Base-by-base conservation (phyloP, 2,329 filamentous ascomycete genomes). In the Apiospora saccharicola region DNA sequence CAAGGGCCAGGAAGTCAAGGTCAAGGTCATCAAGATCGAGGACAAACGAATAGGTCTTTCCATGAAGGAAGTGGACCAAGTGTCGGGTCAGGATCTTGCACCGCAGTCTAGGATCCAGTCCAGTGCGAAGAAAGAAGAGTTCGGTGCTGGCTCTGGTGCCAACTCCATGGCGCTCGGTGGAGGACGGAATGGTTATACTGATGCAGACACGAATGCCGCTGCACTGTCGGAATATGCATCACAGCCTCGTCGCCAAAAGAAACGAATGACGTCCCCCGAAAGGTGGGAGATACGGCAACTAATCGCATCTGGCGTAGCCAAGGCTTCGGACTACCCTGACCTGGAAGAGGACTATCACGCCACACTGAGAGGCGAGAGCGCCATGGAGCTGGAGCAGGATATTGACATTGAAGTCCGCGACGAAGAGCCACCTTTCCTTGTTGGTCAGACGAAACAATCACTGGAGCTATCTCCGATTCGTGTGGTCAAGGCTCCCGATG, bases 221-320 rank as follows among this genome's bases (percentile, higher is more conserved):
- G 88, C 92, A 19, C 89, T 94, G 73, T 91, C 93, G 77, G 86
- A 85, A 57, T 87, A 89, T 51, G 87, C 87, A 43, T 84, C 87
- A 70, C 83, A 86, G 10, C 87, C 86, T 0, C 85, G 87, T 75
- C 89, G 87, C 67, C 92, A 92, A 71, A 94, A 94, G 81, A 99
- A 99, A 85, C 89, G 96, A 70, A 92, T 98, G 92, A 98, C 96
- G 0, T 98, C 96, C 19, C 96, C 96, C 0, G 96, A 99, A 80
- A 87, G 96, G 79, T 99, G 96, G 96, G 96, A 99, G 81, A 98
- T 99, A 74, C 91, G 96, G 74, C 96, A 99, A 80, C 87, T 99
- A 70, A 98, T 99, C 79, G 95, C 96, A 4, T 98, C 96, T 5
- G 96, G 97, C 67, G 96, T 97, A 12, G 93, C 94, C 24, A 97